Conservation (phyloP, 2,329 filamentous ascomycete genomes). For the Dothistroma pini region DNA sequence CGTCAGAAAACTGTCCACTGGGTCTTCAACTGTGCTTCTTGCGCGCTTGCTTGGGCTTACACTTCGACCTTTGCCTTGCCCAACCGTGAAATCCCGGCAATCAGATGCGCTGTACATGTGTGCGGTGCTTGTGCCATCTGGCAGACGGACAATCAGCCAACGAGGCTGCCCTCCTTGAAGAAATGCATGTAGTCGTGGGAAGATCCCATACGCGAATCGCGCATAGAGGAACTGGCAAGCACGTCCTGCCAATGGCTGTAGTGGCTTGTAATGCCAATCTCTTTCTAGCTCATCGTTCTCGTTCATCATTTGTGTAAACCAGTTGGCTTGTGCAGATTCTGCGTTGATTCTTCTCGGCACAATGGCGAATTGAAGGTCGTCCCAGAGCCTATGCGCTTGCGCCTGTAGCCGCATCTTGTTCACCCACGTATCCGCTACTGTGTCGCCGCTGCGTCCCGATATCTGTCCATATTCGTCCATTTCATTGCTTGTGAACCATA, state of each 20-base stretch:
- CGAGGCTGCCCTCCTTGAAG: constrained; percentile 5
- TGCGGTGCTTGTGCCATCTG: background rate
- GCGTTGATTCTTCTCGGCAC: constrained; percentile 16
- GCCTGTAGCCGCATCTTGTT: constrained; percentile 24
- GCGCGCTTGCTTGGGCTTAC: background rate
- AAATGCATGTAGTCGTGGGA: constrained; percentile 31
- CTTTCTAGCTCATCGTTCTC: constrained; percentile 8
- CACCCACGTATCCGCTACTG: constrained; percentile 16
- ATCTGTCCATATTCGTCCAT: constrained; percentile 21
- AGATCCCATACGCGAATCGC: constrained; percentile 16
- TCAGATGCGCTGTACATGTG: background rate
- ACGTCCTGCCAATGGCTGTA: constrained; percentile 22
- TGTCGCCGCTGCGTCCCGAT: constrained; percentile 8
- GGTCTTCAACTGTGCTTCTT: too few species aligned
- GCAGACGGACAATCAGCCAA: background rate
- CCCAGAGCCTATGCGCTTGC: constrained; percentile 24
- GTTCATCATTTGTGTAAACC: background rate
- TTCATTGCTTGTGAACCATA: constrained; percentile 25
- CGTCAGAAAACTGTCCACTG: too few species aligned
- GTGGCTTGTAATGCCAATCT: constrained; percentile 10
- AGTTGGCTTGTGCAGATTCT: constrained; percentile 3
- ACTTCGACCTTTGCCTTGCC: background rate
- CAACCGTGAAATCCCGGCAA: background rate
- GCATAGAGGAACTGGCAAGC: constrained; percentile 12
- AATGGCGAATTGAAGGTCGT: constrained; percentile 21